Percentiles rank a stretch among this genome's conserved stretches.
phyloP scores from a whole-genome alignment of 495 filamentous ascomycete species.

The Tetracladium setigerum region DNA sequence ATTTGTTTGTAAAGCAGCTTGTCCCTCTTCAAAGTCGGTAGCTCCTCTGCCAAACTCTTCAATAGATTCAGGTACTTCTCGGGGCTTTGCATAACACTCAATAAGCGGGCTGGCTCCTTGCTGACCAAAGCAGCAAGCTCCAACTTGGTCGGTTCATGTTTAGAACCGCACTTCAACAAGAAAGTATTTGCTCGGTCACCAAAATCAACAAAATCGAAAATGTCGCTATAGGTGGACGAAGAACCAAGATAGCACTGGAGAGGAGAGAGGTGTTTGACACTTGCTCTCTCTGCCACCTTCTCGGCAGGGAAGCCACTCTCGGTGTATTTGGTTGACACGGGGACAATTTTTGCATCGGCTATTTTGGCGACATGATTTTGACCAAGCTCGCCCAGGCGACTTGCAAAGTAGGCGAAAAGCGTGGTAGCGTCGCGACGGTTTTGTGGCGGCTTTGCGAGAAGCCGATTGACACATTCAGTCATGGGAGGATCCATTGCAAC shows the following conservation, averaged over 20 bases:
- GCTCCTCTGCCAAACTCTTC: slow-evolving; percentile 64
- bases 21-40: slow-evolving; percentile 63
- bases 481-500: slow-evolving; percentile 75
- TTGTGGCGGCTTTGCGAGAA: slow-evolving; percentile 63
- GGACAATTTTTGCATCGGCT: slow-evolving; percentile 59
- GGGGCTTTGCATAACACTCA: slow-evolving; percentile 66
- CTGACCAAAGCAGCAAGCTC: slow-evolving; percentile 78
- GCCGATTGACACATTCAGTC: slow-evolving; percentile 57
- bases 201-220: slow-evolving; percentile 97
- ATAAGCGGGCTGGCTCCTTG: slow-evolving; percentile 68
- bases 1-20: slow-evolving; percentile 69
- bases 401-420: slow-evolving; percentile 76
- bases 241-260: slow-evolving; percentile 68
- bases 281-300: slow-evolving; percentile 16
- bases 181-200: slow-evolving; percentile 82
- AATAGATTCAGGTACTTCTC: slow-evolving; percentile 83
- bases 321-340: slow-evolving; percentile 40
- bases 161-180: slow-evolving; percentile 77
- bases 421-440: slow-evolving; percentile 54
- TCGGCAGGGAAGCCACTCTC: slow-evolving; percentile 14
- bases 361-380: slow-evolving; percentile 51
- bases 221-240: slow-evolving; percentile 68
- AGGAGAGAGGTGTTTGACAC: slow-evolving; percentile 50
- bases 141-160: slow-evolving; percentile 74
- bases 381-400: slow-evolving; percentile 58